phyloP scores from a whole-genome alignment of 352 stramenopile genomes.

The Globisporangium ultimum region DNA sequence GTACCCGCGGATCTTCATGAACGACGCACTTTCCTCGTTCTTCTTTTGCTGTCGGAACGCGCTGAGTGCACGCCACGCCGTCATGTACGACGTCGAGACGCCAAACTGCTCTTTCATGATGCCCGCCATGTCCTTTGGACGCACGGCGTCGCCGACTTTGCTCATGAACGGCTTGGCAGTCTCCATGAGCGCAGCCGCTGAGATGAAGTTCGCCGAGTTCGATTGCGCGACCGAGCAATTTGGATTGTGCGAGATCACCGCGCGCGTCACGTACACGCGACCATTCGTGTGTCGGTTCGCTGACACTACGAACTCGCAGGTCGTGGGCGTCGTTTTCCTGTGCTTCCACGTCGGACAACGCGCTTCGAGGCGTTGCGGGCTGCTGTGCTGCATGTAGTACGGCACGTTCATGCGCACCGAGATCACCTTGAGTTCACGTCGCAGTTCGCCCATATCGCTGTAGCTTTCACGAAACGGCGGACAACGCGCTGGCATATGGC shows the following conservation, averaged over 20 bases:
- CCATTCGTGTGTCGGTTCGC: constrained; percentile 77
- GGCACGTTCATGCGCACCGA: constrained; percentile 66
- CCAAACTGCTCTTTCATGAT: constrained; percentile 86
- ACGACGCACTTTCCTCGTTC: constrained; percentile 61
- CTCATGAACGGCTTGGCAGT: constrained; percentile 71
- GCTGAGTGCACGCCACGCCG: constrained; percentile 67
- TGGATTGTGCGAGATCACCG: constrained; percentile 38
- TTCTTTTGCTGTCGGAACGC: constrained; percentile 70
- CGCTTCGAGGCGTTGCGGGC: constrained; percentile 71
- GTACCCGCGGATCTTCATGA: constrained; percentile 64
- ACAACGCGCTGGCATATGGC: constrained; percentile 20
- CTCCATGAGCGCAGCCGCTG: constrained; percentile 67
- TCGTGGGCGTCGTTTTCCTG: constrained; percentile 40
- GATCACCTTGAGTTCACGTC: constrained; percentile 69
- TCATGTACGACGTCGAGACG: constrained; percentile 77
- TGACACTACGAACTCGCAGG: constrained; percentile 71
- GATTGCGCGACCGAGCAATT: constrained; percentile 48
- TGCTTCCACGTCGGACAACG: constrained; percentile 76
- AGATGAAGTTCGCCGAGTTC: constrained; percentile 43
- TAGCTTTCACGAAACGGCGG: constrained; percentile 73
- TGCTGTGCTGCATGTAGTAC: constrained; percentile 85
- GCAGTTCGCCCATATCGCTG: constrained; percentile 68
- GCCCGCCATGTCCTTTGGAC: constrained; percentile 70
- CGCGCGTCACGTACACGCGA: constrained; percentile 68
- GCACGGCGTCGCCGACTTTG: constrained; percentile 48